These are phyloP conservation scores for Hibiscus syriacus DNA, from an alignment of 345 rosid species.

Conservation along the genomic window DNA sequence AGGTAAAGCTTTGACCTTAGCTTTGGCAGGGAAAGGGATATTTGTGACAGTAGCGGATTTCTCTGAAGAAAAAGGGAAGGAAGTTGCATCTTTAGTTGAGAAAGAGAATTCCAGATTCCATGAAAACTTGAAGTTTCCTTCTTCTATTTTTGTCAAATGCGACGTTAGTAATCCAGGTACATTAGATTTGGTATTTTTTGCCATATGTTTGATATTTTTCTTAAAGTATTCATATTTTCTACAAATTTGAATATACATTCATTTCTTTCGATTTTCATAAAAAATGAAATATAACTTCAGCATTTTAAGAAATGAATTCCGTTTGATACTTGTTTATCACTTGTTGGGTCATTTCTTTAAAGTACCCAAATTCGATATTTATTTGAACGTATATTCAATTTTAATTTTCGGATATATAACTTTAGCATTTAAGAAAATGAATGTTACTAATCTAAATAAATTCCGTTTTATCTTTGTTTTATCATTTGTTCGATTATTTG, in stretches of 20 bases:
- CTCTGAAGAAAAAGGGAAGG: conserved; percentile 64
- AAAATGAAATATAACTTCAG: no score
- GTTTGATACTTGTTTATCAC: not conserved
- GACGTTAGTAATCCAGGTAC: conserved; percentile 64
- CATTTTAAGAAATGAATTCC: conserved; percentile 28
- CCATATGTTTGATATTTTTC: not conserved
- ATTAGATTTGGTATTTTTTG: not conserved
- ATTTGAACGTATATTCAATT: not conserved
- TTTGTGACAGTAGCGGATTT: conserved; percentile 71
- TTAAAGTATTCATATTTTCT: not conserved
- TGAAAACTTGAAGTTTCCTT: conserved; percentile 43
- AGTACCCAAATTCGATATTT: no score
- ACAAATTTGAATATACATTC: not conserved
- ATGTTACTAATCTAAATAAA: no score
- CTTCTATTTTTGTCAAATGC: conserved; percentile 60
- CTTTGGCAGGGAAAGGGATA: conserved; percentile 81
- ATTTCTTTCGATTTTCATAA: no score
- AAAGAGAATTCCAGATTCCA: conserved; percentile 60
- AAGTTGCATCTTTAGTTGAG: no score
- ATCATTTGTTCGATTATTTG: not conserved
- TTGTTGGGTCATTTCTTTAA: not conserved
- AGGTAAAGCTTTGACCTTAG: conserved; percentile 82
- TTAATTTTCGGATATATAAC: not conserved
- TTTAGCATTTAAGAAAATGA: not conserved
- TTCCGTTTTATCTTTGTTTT: no score